Evolutionary conservation across 2,329 filamentous ascomycete species (phyloP).

Genomic region (Phaeosphaeriaceae sp.): DNA sequence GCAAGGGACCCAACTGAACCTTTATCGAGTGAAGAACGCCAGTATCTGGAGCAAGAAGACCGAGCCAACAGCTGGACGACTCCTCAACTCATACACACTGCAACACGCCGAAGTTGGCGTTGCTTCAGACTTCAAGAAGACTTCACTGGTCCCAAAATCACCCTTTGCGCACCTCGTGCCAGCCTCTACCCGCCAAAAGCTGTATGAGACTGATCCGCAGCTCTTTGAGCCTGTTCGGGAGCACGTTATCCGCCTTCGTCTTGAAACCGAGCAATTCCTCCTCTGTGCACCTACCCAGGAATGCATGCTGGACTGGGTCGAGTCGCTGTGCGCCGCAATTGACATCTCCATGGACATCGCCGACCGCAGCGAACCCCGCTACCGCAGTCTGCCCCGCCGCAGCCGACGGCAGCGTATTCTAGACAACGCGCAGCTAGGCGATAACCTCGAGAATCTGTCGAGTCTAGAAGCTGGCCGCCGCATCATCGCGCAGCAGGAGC

Average conservation of each 20-base stretch:
- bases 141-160: slow-evolving; percentile 52
- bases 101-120: slow-evolving; percentile 79
- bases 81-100: slow-evolving; percentile 74
- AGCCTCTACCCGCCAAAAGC: slow-evolving; percentile 45
- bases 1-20: slow-evolving; percentile 72
- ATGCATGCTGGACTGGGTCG: slow-evolving; percentile 73
- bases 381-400: slow-evolving; percentile 57
- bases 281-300: slow-evolving; percentile 71
- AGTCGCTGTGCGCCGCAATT: slow-evolving; percentile 73
- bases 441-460: slow-evolving; percentile 42
- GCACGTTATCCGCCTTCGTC: slow-evolving; percentile 75
- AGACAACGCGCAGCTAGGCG: slow-evolving; percentile 37
- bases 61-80: slow-evolving; percentile 62
- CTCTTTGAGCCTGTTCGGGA: slow-evolving; percentile 56
- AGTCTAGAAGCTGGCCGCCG: slow-evolving; percentile 43
- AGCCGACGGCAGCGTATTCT: slow-evolving; percentile 48
- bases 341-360: slow-evolving; percentile 78
- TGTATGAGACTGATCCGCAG: slow-evolving; percentile 56
- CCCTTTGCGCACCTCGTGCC: slow-evolving; percentile 57
- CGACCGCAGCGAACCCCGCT: slow-evolving; percentile 63
- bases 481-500: slow-evolving; percentile 58
- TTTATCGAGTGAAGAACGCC: slow-evolving; percentile 70
- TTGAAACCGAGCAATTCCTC: slow-evolving; percentile 77
- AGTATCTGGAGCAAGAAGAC: slow-evolving; percentile 53
- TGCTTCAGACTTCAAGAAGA: slow-evolving; percentile 75